Evolutionary conservation across 352 stramenopile genomes (phyloP).

Genomic region (Phytophthora citricola): DNA sequence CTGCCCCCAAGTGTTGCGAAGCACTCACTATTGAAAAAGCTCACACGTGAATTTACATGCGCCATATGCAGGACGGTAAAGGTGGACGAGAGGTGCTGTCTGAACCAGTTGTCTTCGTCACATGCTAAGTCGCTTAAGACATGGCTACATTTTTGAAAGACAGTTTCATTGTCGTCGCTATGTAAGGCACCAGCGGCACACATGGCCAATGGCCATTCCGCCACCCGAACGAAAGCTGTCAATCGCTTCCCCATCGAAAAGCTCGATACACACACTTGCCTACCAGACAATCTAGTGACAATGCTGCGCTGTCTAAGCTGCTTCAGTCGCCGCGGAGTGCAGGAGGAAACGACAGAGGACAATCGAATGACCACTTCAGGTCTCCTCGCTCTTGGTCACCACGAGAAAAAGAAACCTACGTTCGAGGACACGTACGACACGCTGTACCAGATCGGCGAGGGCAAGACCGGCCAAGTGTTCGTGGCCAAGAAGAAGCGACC

Average conservation of each 20-base stretch:
- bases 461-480: constrained; percentile 82
- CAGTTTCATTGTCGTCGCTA: constrained; percentile 23
- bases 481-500: constrained; percentile 45
- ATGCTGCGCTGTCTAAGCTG: constrained; percentile 53
- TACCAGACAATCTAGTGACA: neutral
- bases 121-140: constrained; percentile 5
- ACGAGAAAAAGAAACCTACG: constrained; percentile 32
- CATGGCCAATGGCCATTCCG: constrained; percentile 21
- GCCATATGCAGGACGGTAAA: too few species aligned
- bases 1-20: too few species aligned
- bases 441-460: constrained; percentile 73
- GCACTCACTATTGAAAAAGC: too few species aligned
- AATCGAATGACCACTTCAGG: constrained; percentile 2
- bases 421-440: constrained; percentile 78
- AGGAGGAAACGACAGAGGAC: constrained; percentile 17
- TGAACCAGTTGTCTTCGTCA: neutral
- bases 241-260: constrained; percentile 23
- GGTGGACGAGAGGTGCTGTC: neutral
- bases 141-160: constrained; percentile 25
- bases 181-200: constrained; percentile 8
- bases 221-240: constrained; percentile 6
- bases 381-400: constrained; percentile 13
- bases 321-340: constrained; percentile 14
- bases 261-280: constrained; percentile 7
- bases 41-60: too few species aligned